phyloP scores from a whole-genome alignment of 176 grass and related monocot species.

The Microstegium vimineum region DNA sequence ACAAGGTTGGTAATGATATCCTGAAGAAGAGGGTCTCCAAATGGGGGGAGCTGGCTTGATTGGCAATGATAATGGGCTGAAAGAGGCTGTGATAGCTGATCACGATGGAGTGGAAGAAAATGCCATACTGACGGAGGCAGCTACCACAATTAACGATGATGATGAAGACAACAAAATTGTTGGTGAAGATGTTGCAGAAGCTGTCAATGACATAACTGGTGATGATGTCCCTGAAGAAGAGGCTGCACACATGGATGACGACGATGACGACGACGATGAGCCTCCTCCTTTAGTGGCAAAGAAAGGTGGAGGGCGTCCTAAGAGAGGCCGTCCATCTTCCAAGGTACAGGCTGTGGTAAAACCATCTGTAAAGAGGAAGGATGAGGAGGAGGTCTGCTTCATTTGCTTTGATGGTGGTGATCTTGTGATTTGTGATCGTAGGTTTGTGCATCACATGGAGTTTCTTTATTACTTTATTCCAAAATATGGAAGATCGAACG shows the following conservation, averaged over 20 bases:
- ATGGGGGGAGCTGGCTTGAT: slow-evolving; percentile 10
- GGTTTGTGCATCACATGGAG: slow-evolving; percentile 41
- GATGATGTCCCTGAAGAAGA: slow-evolving; percentile 39
- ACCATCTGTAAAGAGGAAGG: slow-evolving; percentile 47
- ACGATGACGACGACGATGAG: slow-evolving; percentile 34
- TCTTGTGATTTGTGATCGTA: slow-evolving; percentile 98
- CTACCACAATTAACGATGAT: slow-evolving; percentile 20
- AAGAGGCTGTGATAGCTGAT: slow-evolving; percentile 2
- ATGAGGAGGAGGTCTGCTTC: slow-evolving; percentile 93
- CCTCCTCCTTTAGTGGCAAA: slow-evolving; percentile 37
- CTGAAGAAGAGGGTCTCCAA: slow-evolving; percentile 30
- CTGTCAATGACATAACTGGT: slow-evolving; percentile 19
- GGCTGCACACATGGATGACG: slow-evolving; percentile 34
- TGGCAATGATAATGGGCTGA: slow-evolving; percentile 16
- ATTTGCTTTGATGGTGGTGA: slow-evolving; percentile 99
- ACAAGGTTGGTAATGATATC: slow-evolving; percentile 23
- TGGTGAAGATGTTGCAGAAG: slow-evolving; percentile 38
- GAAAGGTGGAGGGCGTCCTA: slow-evolving; percentile 56
- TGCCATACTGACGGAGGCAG: not conserved
- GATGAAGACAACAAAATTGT: slow-evolving; percentile 32
- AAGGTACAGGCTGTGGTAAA: slow-evolving; percentile 46
- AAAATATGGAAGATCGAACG: not conserved
- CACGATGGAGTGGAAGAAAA: slow-evolving; percentile 15
- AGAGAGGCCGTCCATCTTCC: slow-evolving; percentile 67
- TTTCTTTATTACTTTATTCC: slow-evolving; percentile 10